Base-by-base conservation (phyloP, 108 stramenopile species). In the Seminavis robusta region DNA sequence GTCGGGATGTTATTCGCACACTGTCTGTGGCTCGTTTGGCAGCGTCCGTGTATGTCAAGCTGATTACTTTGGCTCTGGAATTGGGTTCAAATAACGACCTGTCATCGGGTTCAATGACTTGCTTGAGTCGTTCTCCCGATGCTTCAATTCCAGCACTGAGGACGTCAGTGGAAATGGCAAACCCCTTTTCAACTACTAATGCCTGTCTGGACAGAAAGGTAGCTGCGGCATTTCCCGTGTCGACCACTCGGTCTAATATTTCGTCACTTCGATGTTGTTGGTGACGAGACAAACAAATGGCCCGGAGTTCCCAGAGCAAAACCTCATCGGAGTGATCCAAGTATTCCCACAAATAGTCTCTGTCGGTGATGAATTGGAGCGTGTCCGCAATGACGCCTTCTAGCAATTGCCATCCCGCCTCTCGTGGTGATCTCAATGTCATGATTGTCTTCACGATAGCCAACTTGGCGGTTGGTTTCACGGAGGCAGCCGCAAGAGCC, bases 221-320 rank as follows among this genome's bases (percentile, higher is more conserved):
- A 21, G 65, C 61, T 1, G 65, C 56, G 4, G 39, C 49, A 17
- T 67, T 61, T 24, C 65, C 63, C n/a, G 33, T 47, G 8, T 67
- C 39, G 9, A 42, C 36, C 0, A 77, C 61, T 1, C 16, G n/a
- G 6, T 41, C 59, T 4, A 54, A 32, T 33, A 46, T 49, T 30
- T 53, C 43, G 21, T 6, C 32, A 1, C 29, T 32, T 52, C 58
- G 34, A 41, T 69, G 45, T 31, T 24, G 52, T 1, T 68, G 55
- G 8, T 54, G 0, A 31, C 30, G 16, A 2, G 55, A 4, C 48
- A 61, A 28, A 24, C 59, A 62, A 19, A 54, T 53, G 24, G 65
- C 65, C 13, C 73, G 53, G 2, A 74, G 31, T 40, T 74, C 65
- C 43, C 41, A 58, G n/a, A 67, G 17, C 25, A 74, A 31, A 7